Evolutionary conservation across 805 yeast species (phyloP), one percentile per base, ranked within the genome.

Genomic region (Ogataea degrootiae): DNA sequence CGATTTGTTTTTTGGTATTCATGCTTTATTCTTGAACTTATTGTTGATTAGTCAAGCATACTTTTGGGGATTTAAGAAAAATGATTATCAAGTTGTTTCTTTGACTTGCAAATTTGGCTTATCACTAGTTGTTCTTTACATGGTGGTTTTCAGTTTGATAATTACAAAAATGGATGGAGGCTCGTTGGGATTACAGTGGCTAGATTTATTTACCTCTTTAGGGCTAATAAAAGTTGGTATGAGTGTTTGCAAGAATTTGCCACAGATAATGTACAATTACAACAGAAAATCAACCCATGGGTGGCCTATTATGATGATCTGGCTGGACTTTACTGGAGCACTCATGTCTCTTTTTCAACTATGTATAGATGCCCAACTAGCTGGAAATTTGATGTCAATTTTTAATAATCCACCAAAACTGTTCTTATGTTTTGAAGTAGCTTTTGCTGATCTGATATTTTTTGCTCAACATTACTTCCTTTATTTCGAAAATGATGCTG

Each of bases 271-370:
- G 7, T 67, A 67, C 52, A 67, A 65, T 42, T 63, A 60, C 45
- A 53, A 57, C 31, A 53, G 71, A 39, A 60, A 67, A 43, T 65
- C 70, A 1, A 67, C 71, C 1, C 69, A 66, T 46, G 70, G 70
- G 8, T 67, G 71, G 71, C 71, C 71, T 9, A 60, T 67, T 15
- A 41, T 56, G 40, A 63, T 67, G 67, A 53, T 67, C 16, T 67
- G 66, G 61, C 48, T 67, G 4, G 70, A 67, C 37, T 55, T 59
- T 17, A 22, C 39, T 19, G 72, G 72, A 12, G 64, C 68, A 3
- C 17, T 54, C 2, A 42, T 63, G 6, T 66, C 71, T 1, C 55
- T 67, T 26, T 26, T 53, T 4, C 71, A 67, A 46, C 51, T 67
- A 22, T 37, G 56, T 1, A 43, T 64, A 21, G 71, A 67, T 52